Conservation (phyloP, 176 grass and related monocot genomes). For the Carex littledalei region DNA sequence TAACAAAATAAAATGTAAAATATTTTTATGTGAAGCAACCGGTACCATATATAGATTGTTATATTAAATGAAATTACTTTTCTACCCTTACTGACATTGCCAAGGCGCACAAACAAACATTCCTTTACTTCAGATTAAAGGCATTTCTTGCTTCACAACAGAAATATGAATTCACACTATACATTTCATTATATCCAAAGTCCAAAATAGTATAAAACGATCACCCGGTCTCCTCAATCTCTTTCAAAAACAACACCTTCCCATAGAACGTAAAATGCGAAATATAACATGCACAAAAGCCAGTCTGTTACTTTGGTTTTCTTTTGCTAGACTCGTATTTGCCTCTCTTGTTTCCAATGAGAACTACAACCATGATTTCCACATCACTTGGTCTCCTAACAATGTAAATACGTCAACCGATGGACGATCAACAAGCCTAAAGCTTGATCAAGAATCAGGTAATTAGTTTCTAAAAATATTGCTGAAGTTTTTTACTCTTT, state of each 20-base stretch:
- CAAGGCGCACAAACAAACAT: neutral
- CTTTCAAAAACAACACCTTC: neutral
- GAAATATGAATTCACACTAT: neutral
- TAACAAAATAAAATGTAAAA: neutral
- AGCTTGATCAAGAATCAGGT: constrained; percentile 37
- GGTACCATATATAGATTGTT: neutral
- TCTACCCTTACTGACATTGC: neutral
- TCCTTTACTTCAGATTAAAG: neutral
- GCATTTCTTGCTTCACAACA: constrained; percentile 6
- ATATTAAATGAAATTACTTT: neutral
- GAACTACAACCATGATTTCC: constrained; percentile 32
- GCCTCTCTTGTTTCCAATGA: constrained; percentile 29
- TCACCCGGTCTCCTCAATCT: neutral
- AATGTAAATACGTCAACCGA: constrained; percentile 20
- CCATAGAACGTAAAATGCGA: neutral
- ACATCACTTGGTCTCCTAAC: constrained; percentile 32
- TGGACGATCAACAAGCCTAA: constrained; percentile 24
- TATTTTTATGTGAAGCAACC: neutral
- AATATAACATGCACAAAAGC: neutral
- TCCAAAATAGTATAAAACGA: neutral
- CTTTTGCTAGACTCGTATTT: neutral
- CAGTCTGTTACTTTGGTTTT: neutral
- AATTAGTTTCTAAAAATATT: neutral
- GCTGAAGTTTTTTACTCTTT: neutral
- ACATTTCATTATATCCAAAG: neutral